These are phyloP conservation scores for Ophiostoma triangulosporum DNA, from an alignment of 2,329 filamentous ascomycete genomes.

Conservation along the genomic window DNA sequence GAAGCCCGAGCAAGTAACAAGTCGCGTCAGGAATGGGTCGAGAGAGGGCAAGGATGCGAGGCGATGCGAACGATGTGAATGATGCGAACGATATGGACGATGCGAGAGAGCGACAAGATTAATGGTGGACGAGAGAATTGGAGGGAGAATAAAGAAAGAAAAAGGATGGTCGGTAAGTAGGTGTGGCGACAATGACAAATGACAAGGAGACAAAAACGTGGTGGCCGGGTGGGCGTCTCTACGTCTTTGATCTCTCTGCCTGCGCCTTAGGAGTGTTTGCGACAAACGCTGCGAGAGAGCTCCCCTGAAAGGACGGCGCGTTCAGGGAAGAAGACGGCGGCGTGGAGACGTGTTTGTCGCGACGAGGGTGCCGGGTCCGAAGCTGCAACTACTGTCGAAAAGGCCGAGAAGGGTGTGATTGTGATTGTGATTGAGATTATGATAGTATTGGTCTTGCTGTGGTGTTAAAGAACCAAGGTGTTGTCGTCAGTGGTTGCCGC, in stretches of 20 bases:
- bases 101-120: not conserved
- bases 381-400: not conserved
- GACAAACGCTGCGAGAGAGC: not conserved
- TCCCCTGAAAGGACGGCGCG: not conserved
- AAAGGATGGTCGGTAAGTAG: not conserved
- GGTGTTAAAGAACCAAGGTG: not conserved
- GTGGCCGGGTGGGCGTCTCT: not conserved
- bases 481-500: slow-evolving; percentile 3
- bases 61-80: not conserved
- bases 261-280: slow-evolving; percentile 1
- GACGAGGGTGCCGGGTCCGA: not conserved
- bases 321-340: not conserved
- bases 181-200: slow-evolving; percentile 8
- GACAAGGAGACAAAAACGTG: slow-evolving; percentile 3
- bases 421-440: not conserved
- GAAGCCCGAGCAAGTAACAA: not conserved
- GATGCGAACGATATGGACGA: not conserved
- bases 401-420: not conserved
- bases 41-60: not conserved
- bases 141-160: not conserved
- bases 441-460: not conserved
- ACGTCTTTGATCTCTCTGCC: no score
- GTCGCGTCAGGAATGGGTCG: not conserved
- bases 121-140: not conserved
- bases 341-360: not conserved